These are phyloP conservation scores for Solanum hybrid DNA, from an alignment of 305 asterid species.

Conservation along the genomic window DNA sequence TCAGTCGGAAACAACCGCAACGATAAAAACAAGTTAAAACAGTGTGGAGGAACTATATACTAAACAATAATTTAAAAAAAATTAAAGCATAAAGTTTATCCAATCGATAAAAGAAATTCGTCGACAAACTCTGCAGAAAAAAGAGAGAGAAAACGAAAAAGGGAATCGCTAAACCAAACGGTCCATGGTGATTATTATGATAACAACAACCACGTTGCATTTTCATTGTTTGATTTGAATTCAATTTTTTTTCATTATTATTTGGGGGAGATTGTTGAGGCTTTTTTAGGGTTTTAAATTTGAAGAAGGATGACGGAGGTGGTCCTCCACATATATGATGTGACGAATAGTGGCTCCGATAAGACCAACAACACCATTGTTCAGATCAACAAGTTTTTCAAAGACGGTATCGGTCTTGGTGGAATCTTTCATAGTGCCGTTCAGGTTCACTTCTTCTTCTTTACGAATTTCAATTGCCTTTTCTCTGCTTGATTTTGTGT, in stretches of 20 bases:
- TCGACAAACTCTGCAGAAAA: neutral
- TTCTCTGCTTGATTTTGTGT: neutral
- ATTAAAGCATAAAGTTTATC: neutral
- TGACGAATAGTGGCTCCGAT: slow-evolving; percentile 78
- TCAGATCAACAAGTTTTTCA: slow-evolving; percentile 89
- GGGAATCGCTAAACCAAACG: neutral
- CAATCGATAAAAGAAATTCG: neutral
- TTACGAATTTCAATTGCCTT: neutral
- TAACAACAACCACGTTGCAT: neutral
- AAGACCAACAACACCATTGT: slow-evolving; percentile 75
- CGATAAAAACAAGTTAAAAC: neutral
- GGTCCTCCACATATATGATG: slow-evolving; percentile 81
- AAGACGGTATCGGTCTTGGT: slow-evolving; percentile 88
- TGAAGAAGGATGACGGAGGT: slow-evolving; percentile 68
- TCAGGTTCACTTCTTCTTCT: slow-evolving; percentile 41
- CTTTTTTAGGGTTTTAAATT: slow-evolving; percentile 24
- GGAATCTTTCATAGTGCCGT: slow-evolving; percentile 96
- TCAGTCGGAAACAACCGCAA: neutral
- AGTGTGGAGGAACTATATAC: neutral
- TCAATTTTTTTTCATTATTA: neutral
- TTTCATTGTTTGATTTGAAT: neutral
- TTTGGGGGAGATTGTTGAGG: slow-evolving; percentile 5
- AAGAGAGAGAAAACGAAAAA: neutral
- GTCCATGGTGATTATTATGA: neutral
- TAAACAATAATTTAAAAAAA: neutral